A percentile compares a stretch with the other conserved stretches of the same genome.
phyloP scores from a whole-genome alignment of 805 yeast species.

The Saccharomyces jurei region DNA sequence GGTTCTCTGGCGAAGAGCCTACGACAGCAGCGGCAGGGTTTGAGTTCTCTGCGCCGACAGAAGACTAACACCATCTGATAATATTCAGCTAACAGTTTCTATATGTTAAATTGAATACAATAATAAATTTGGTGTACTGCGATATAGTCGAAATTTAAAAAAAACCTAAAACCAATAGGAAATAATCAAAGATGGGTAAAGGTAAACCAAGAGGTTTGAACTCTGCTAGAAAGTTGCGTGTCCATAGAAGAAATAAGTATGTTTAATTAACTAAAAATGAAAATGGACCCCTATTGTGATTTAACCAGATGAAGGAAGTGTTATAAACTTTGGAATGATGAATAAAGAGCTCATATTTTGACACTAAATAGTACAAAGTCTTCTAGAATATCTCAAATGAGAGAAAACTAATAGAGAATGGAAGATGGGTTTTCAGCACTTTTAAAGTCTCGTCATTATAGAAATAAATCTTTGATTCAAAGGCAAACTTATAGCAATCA shows the following conservation, averaged over 20 bases:
- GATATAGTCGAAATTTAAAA: neutral
- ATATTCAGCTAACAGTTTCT: neutral
- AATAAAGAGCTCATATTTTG: neutral
- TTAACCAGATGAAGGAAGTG: neutral
- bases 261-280: constrained; percentile 20
- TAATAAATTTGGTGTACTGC: neutral
- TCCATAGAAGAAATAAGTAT: constrained; percentile 96
- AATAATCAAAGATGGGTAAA: constrained; percentile 76
- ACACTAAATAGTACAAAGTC: too few relatives aligned
- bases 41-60: neutral
- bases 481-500: neutral
- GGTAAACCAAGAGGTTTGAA: constrained; percentile 99
- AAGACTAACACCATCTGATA: neutral
- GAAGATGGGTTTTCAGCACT: too few relatives aligned
- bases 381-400: too few relatives aligned
- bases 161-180: constrained; percentile 9
- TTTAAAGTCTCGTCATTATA: too few relatives aligned
- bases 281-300: neutral
- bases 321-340: neutral
- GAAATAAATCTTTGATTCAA: too few relatives aligned
- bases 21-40: neutral
- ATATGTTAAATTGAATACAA: neutral
- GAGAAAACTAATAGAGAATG: too few relatives aligned
- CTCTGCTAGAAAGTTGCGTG: constrained; percentile 99
- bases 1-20: neutral